Evolutionary conservation across 1,284 basidiomycete genomes (phyloP).

Genomic region (Trametes pubescens): DNA sequence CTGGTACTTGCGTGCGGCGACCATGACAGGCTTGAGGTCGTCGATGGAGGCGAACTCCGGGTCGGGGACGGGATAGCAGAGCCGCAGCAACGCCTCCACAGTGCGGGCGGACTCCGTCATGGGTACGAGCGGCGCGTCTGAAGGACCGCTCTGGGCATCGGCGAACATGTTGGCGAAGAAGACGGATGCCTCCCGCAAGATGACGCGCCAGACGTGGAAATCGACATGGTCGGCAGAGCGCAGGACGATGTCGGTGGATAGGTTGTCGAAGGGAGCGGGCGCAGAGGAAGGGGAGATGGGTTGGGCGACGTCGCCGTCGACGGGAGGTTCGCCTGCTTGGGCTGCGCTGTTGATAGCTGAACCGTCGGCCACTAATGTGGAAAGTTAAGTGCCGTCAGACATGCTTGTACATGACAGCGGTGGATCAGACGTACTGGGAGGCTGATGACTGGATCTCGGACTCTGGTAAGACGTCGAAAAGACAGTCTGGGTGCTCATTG

Average conservation of each 20-base stretch:
- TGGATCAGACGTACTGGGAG: too few species aligned
- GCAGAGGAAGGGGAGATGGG: background rate
- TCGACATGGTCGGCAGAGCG: conserved; percentile 23
- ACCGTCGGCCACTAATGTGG: too few species aligned
- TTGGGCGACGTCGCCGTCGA: background rate
- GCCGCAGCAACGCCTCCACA: conserved; percentile 27
- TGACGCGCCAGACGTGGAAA: conserved; percentile 29
- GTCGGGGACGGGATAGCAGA: conserved; percentile 28
- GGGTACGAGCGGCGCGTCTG: background rate
- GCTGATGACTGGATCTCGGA: too few species aligned
- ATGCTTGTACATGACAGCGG: too few species aligned
- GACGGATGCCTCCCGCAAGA: conserved; percentile 28
- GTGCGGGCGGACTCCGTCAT: conserved; percentile 25
- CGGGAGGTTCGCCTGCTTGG: too few species aligned
- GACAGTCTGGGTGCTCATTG: too few species aligned
- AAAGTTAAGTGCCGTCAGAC: too few species aligned
- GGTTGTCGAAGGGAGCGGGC: conserved; percentile 28
- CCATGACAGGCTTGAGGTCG: conserved; percentile 22
- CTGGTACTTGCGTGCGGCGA: conserved; percentile 33
- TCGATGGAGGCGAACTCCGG: conserved; percentile 18
- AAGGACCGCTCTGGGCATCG: too few species aligned
- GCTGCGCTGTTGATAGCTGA: too few species aligned
- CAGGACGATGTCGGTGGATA: conserved; percentile 31
- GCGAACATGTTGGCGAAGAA: conserved; percentile 35
- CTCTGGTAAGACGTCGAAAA: too few species aligned